Percentiles rank a stretch among this genome's conserved stretches.
phyloP scores from a whole-genome alignment of 2,329 filamentous ascomycete species.

The Trichoderma sp. region DNA sequence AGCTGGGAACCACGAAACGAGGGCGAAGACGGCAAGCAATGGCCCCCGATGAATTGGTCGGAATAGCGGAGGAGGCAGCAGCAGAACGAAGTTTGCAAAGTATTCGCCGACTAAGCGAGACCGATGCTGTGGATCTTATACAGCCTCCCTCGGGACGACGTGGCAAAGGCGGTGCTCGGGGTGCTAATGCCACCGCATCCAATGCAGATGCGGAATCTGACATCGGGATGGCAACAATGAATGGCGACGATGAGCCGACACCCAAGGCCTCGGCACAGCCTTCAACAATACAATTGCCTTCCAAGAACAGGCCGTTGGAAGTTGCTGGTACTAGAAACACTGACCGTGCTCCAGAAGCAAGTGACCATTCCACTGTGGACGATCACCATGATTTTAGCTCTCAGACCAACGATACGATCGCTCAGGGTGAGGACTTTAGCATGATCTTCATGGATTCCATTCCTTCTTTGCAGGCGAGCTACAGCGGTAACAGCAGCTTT shows the following conservation, averaged over 20 bases:
- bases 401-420: conserved; percentile 41
- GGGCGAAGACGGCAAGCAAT: conserved; percentile 26
- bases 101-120: conserved; percentile 25
- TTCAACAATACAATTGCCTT: conserved; percentile 17
- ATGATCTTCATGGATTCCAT: conserved; percentile 58
- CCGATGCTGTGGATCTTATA: conserved; percentile 31
- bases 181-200: background rate
- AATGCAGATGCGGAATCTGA: conserved; percentile 33
- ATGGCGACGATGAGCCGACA: conserved; percentile 38
- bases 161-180: background rate
- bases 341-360: conserved; percentile 30
- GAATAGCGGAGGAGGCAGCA: conserved; percentile 26
- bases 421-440: conserved; percentile 54
- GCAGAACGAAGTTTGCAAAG: conserved; percentile 21
- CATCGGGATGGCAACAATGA: too few relatives aligned
- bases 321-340: conserved; percentile 27
- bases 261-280: conserved; percentile 29
- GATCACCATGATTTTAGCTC: conserved; percentile 28
- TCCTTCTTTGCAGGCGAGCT: conserved; percentile 46
- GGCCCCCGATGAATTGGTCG: conserved; percentile 28
- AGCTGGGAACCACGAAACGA: conserved; percentile 22
- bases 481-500: conserved; percentile 31
- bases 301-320: conserved; percentile 16
- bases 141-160: conserved; percentile 23
- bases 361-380: conserved; percentile 35